Evolutionary conservation across 208 protist genomes (phyloP), one percentile per base, ranked within the genome.

Genomic region (Tritrichomonas foetus): DNA sequence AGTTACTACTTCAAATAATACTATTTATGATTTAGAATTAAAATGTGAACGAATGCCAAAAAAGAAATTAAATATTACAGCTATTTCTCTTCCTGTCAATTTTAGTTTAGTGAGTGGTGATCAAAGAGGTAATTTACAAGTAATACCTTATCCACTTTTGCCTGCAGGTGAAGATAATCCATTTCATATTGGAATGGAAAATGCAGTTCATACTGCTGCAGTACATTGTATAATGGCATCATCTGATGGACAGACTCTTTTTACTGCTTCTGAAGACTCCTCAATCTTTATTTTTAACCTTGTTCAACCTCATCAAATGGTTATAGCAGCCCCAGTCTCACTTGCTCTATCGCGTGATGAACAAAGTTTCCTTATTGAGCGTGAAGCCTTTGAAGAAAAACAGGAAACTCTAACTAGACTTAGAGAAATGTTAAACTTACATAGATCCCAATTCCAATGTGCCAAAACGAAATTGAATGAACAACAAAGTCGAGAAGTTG

Each of bases 261-360:
- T 50, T 44, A 50, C 74, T n/a, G 41, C 74, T 8, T 47, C n/a
- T 20, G 74, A 82, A 82, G 74, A 82, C 20, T 53, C 41, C 11
- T 82, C 74, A 20, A 82, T 82, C 41, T 82, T 82, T 44, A 82
- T 82, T n/a, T 82, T 82, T 36, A 82, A 82, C 41, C 20, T 82
- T 50, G 41, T 82, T n/a, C 74, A 82, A 36, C 74, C 74, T n/a
- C 74, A 82, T 30, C 74, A 82, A 30, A 82, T 82, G 74, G 74
- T 82, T 8, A 50, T 82, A 22, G 41, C 74, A 20, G 74, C 74
- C 1, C 74, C 74, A 82, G 74, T 82, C 11, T 49, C 33, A 5
- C n/a, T 82, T 20, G 74, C 74, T n/a, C 30, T 82, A n/a, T 49
- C 33, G 9, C n/a, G 74, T 50, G 74, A 82, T 50, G 74, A 82